phyloP scores from a whole-genome alignment of 164 flowering plant genomes.

The Kingdonia uniflora region DNA sequence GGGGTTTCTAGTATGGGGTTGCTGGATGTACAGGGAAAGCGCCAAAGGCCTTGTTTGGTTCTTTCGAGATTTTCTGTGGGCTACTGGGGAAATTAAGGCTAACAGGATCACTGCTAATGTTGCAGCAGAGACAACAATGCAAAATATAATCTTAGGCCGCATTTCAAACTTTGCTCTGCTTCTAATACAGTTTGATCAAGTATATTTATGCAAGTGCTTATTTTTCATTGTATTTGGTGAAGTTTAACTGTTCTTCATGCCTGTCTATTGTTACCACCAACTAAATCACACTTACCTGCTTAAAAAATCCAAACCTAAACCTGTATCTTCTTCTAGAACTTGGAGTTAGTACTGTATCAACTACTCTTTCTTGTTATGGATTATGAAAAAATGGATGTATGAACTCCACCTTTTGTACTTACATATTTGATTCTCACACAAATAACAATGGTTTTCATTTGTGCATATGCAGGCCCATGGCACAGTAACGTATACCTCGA shows the following conservation, averaged over 20 bases:
- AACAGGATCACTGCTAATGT: conserved; percentile 47
- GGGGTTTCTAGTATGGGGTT: conserved; percentile 19
- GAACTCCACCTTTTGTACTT: too few species aligned
- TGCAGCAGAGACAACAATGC: conserved; percentile 46
- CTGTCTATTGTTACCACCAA: neutral
- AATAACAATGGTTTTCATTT: too few species aligned
- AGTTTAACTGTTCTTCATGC: neutral
- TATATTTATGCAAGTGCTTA: too few species aligned
- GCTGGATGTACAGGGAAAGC: conserved; percentile 72
- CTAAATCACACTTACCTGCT: conserved; percentile 4
- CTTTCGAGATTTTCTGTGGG: conserved; percentile 20
- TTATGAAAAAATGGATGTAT: too few species aligned
- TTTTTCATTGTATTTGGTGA: conserved; percentile 5
- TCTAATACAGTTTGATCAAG: neutral
- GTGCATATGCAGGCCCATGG: too few species aligned
- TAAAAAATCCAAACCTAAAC: conserved; percentile 8
- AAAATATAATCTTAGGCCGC: conserved; percentile 55
- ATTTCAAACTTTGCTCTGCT: conserved; percentile 10
- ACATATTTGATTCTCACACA: too few species aligned
- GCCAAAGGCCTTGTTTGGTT: conserved; percentile 23
- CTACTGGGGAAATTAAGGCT: conserved; percentile 52
- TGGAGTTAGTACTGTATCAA: too few species aligned
- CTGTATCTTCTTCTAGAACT: neutral
- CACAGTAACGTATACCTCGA: too few species aligned
- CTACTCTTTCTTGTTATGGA: neutral